These are phyloP conservation scores for Populus hybrid DNA, from an alignment of 441 rosid genomes.

Conservation along the genomic window DNA sequence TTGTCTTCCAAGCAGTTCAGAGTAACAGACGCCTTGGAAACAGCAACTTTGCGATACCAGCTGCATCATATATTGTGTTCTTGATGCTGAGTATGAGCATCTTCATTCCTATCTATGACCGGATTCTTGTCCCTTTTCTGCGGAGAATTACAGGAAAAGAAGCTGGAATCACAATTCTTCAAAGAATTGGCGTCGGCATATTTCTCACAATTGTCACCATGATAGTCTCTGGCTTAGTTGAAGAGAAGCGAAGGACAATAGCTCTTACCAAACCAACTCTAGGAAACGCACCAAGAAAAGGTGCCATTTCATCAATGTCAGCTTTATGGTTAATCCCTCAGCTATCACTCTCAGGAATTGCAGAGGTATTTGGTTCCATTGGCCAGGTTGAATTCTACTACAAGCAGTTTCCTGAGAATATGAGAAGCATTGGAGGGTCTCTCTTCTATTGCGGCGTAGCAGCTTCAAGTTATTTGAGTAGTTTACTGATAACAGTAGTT, in stretches of 20 bases:
- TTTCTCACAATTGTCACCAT: slow-evolving; percentile 37
- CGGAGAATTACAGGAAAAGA: slow-evolving; percentile 54
- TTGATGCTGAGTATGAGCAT: slow-evolving; percentile 56
- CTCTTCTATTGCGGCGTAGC: slow-evolving; percentile 56
- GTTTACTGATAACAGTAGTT: slow-evolving; percentile 53
- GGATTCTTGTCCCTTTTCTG: slow-evolving; percentile 51
- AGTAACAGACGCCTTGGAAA: slow-evolving; percentile 53
- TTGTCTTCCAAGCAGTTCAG: slow-evolving; percentile 75
- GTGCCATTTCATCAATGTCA: slow-evolving; percentile 74
- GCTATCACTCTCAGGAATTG: slow-evolving; percentile 57
- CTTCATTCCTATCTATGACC: slow-evolving; percentile 67
- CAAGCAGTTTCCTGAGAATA: slow-evolving; percentile 84
- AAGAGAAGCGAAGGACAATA: slow-evolving; percentile 44
- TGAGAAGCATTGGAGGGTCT: slow-evolving; percentile 81
- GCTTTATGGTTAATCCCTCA: slow-evolving; percentile 71
- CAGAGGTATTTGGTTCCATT: slow-evolving; percentile 52
- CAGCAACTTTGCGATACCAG: slow-evolving; percentile 49
- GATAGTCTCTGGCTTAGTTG: slow-evolving; percentile 53
- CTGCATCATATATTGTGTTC: slow-evolving; percentile 70
- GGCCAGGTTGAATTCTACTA: slow-evolving; percentile 72
- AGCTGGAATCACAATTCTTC: slow-evolving; percentile 66
- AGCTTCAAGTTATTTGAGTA: slow-evolving; percentile 54
- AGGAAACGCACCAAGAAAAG: slow-evolving; percentile 57
- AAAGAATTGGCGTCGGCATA: slow-evolving; percentile 67
- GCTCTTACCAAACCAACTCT: slow-evolving; percentile 62